phyloP scores from a whole-genome alignment of 768 basidiomycete species.

The Psilocybe subaeruginosa region DNA sequence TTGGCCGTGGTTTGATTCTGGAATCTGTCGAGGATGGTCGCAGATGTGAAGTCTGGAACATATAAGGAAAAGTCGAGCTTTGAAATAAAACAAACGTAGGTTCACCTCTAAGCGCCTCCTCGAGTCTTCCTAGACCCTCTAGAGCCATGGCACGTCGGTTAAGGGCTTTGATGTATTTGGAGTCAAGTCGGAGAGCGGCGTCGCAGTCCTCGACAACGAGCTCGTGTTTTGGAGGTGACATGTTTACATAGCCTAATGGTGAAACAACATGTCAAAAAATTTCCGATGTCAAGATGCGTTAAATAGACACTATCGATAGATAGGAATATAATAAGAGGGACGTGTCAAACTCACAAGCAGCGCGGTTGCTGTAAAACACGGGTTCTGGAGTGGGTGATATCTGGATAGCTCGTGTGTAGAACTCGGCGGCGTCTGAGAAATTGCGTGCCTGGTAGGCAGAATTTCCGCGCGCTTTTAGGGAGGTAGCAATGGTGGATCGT shows the following conservation, averaged over 20 bases:
- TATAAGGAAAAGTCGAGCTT: not conserved
- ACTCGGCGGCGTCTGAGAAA: conserved; percentile 59
- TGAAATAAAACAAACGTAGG: not conserved
- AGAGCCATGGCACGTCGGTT: conserved; percentile 88
- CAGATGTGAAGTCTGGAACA: conserved; percentile 87
- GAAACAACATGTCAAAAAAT: not conserved
- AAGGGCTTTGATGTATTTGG: conserved; percentile 85
- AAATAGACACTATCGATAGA: too few relatives aligned
- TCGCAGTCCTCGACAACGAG: conserved; percentile 89
- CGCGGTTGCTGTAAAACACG: conserved; percentile 96
- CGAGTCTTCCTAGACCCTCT: conserved; percentile 72
- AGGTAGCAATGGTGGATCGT: conserved; percentile 60
- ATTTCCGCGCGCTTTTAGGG: conserved; percentile 76
- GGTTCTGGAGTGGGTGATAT: conserved; percentile 82
- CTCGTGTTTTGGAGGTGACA: conserved; percentile 82
- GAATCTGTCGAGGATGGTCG: conserved; percentile 94
- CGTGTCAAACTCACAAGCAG: conserved; percentile 71
- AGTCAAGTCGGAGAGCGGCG: conserved; percentile 81
- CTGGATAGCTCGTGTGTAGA: conserved; percentile 77
- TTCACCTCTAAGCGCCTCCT: conserved; percentile 82
- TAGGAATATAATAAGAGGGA: not conserved
- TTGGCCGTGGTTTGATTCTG: conserved; percentile 76
- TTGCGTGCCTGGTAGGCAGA: conserved; percentile 65
- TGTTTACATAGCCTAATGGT: conserved; percentile 85
- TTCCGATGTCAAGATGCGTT: too few relatives aligned